Percentiles rank a stretch among this genome's conserved stretches.
These are phyloP conservation scores for Schrenkiella parvula DNA, from an alignment of 345 rosid genomes.

Conservation along the genomic window DNA sequence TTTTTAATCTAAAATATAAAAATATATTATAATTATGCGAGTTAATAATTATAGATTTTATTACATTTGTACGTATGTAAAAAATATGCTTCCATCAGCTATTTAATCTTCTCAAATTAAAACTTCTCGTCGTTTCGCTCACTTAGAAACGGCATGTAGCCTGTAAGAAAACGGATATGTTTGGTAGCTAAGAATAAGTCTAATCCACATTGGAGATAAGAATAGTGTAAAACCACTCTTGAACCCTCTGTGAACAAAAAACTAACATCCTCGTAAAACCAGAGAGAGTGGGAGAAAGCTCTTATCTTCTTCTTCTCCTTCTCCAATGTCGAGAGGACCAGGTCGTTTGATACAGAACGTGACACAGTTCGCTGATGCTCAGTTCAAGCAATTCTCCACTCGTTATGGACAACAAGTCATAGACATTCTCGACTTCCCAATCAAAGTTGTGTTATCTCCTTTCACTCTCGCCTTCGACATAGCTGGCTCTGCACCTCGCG, in stretches of 20 bases:
- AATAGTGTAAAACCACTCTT: background rate
- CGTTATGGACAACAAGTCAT: constrained; percentile 66
- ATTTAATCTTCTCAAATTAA: too few species aligned
- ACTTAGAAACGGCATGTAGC: constrained; percentile 4
- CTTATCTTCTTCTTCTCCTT: constrained; percentile 4
- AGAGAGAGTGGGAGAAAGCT: constrained; percentile 6
- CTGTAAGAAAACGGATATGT: background rate
- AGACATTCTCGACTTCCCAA: constrained; percentile 70
- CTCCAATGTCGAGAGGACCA: constrained; percentile 60
- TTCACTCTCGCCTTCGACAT: constrained; percentile 82
- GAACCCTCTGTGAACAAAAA: background rate
- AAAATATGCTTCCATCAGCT: too few species aligned
- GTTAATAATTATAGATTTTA: too few species aligned
- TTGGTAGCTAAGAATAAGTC: background rate
- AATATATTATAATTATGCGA: too few species aligned
- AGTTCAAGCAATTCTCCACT: constrained; percentile 49
- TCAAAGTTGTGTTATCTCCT: constrained; percentile 73
- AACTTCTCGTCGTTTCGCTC: background rate
- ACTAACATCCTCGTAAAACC: background rate
- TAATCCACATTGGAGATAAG: constrained; percentile 8
- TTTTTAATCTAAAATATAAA: too few species aligned
- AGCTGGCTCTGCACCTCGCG: constrained; percentile 94
- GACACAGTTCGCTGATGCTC: constrained; percentile 54
- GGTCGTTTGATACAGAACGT: constrained; percentile 50
- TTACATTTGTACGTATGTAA: too few species aligned